Conservation (phyloP, 805 yeast genomes). For the Starmera amethionina region DNA sequence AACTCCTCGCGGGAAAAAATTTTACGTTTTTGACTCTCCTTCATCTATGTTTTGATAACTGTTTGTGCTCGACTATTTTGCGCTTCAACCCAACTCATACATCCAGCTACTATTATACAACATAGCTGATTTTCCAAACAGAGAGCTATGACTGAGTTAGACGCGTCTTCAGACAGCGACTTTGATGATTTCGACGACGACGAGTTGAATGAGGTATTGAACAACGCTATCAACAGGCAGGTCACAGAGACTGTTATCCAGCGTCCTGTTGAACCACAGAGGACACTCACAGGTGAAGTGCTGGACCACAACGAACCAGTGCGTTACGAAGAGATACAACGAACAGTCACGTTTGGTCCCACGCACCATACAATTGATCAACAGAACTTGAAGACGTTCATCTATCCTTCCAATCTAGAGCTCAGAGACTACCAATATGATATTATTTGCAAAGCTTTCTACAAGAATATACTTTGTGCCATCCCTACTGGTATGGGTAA, state of each 20-base stretch:
- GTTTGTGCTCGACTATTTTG: no score
- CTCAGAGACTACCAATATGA: slow-evolving; percentile 83
- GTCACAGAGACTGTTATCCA: slow-evolving; percentile 21
- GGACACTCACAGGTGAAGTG: slow-evolving; percentile 23
- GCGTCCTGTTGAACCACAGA: slow-evolving; percentile 23
- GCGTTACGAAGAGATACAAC: slow-evolving; percentile 27
- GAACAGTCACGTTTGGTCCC: slow-evolving; percentile 26
- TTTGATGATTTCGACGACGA: slow-evolving; percentile 15
- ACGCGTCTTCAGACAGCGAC: slow-evolving; percentile 18
- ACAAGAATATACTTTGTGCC: slow-evolving; percentile 72
- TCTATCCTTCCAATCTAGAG: slow-evolving; percentile 81
- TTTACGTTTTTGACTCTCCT: no score
- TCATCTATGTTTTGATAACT: no score
- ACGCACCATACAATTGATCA: slow-evolving; percentile 42
- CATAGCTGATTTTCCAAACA: no score
- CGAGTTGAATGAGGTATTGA: slow-evolving; percentile 11
- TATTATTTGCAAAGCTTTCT: slow-evolving; percentile 65
- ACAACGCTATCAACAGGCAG: slow-evolving; percentile 22
- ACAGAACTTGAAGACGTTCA: slow-evolving; percentile 33
- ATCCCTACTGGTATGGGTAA: slow-evolving; percentile 97
- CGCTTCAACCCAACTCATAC: no score
- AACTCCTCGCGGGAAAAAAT: no score
- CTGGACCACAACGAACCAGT: slow-evolving; percentile 9
- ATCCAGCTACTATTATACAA: no score
- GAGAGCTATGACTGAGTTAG: neutral